Evolutionary conservation across 371 early-diverging fungal genomes (phyloP), one percentile per base, ranked within the genome.

Genomic region (Parasitella parasitica): DNA sequence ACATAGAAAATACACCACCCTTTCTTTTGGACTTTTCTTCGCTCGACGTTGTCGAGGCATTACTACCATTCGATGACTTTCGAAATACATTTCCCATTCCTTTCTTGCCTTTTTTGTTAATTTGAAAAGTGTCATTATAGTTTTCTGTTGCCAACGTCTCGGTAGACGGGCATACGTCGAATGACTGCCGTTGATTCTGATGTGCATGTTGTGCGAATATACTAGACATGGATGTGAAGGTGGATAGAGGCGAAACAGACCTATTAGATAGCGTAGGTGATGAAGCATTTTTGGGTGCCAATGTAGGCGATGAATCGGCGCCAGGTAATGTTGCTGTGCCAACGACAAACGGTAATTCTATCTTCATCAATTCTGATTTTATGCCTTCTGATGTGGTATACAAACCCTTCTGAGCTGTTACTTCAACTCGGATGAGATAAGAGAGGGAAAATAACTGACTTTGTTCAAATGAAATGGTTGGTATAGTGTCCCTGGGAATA

Each of bases 311-410:
- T 1, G 46, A 46, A 24, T 46, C 24, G 11, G 20, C 13, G 20
- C n/a, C n/a, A 26, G 55, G 49, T 48, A 49, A 16, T 28, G 52
- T 12, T 5, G 60, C 37, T 15, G 69, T 69, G 20, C 69, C 69
- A 18, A 69, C 28, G 0, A 36, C 38, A 57, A 69, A 69, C 2
- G 69, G 69, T 37, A 69, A 15, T 32, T 69, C 69, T 0, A 64
- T 49, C 11, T 46, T 35, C 61, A 69, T 59, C 28, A 61, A 64
- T 18, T 69, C 46, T 12, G 57, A 54, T 54, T 32, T 35, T 22
- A 28, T 48, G 15, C 53, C 61, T 12, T 64, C 58, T 0, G 54
- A 20, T 5, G 65, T 53, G 5, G 48, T 56, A 51, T 69, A 69
- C 0, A 50, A 22, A 1, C 69, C 69, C 16, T 57, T 50, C 28